These are phyloP conservation scores for Kwoniella bestiolae DNA, from an alignment of 768 basidiomycete species.

Conservation along the genomic window DNA sequence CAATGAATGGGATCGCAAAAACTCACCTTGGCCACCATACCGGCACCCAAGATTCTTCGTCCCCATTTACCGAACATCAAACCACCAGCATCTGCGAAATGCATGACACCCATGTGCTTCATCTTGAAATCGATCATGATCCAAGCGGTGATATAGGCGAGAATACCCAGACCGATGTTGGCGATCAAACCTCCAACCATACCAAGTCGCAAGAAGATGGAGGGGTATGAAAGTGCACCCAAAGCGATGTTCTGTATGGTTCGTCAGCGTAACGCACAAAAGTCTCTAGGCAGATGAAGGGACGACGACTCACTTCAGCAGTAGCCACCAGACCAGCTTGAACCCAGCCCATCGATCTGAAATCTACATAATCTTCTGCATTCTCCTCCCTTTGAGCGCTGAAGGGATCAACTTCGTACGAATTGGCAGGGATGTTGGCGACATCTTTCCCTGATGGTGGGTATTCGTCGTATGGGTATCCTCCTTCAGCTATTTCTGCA, in stretches of 20 bases:
- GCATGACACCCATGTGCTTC: conserved; percentile 39
- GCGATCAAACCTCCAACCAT: conserved; percentile 41
- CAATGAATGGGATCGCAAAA: too few species aligned
- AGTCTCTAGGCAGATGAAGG: too few species aligned
- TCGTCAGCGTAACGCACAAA: too few species aligned
- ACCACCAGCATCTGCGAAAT: conserved; percentile 37
- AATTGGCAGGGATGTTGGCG: conserved; percentile 9
- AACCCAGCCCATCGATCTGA: conserved; percentile 43
- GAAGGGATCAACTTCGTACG: conserved; percentile 19
- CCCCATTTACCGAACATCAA: conserved; percentile 39
- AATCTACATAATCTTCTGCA: conserved; percentile 38
- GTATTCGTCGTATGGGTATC: conserved; percentile 2
- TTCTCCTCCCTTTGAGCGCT: conserved; percentile 24
- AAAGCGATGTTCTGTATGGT: conserved; percentile 37
- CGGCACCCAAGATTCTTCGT: conserved; percentile 28
- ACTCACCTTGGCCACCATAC: conserved; percentile 38
- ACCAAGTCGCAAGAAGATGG: conserved; percentile 40
- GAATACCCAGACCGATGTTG: conserved; percentile 28
- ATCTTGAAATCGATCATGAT: conserved; percentile 48
- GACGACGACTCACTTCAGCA: conserved; percentile 32
- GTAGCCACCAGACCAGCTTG: conserved; percentile 41
- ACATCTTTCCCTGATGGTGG: conserved; percentile 9
- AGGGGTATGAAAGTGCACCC: conserved; percentile 41
- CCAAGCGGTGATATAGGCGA: conserved; percentile 40
- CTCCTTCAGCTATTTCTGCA: conserved; percentile 2